These are phyloP conservation scores for Penicillium rolfsii DNA, from an alignment of 2,329 filamentous ascomycete species.

Conservation along the genomic window DNA sequence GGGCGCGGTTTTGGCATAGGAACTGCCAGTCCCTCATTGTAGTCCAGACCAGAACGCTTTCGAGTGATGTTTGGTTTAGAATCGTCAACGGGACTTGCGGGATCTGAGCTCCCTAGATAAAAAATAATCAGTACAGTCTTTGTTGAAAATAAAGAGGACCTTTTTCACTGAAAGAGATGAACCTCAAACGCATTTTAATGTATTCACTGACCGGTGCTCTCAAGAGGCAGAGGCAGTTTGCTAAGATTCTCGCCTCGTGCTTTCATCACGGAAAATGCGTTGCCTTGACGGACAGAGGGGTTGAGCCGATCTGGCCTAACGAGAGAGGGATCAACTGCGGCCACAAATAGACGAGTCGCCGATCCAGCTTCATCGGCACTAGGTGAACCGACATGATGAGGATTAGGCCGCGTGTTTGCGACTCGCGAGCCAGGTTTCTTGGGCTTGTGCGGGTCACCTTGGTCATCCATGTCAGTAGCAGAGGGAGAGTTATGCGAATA, in stretches of 20 bases:
- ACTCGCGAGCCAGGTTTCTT: neutral
- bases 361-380: neutral
- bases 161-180: neutral
- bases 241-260: constrained; percentile 6
- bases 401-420: neutral
- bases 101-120: neutral
- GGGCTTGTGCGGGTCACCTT: neutral
- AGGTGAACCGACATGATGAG: too few species aligned
- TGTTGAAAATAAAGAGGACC: neutral
- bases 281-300: constrained; percentile 27
- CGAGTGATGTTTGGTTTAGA: constrained; percentile 13
- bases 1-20: constrained; percentile 34
- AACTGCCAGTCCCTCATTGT: constrained; percentile 31
- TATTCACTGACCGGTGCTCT: constrained; percentile 10
- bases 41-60: constrained; percentile 29
- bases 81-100: constrained; percentile 1
- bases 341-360: too few species aligned
- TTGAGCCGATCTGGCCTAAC: neutral
- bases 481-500: too few species aligned
- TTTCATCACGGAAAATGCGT: constrained; percentile 34
- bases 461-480: too few species aligned
- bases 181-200: neutral
- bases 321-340: neutral
- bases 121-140: neutral
- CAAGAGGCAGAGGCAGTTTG: constrained; percentile 9